These are phyloP conservation scores for Pseudoturritis turrita DNA, from an alignment of 345 rosid species.

Conservation along the genomic window DNA sequence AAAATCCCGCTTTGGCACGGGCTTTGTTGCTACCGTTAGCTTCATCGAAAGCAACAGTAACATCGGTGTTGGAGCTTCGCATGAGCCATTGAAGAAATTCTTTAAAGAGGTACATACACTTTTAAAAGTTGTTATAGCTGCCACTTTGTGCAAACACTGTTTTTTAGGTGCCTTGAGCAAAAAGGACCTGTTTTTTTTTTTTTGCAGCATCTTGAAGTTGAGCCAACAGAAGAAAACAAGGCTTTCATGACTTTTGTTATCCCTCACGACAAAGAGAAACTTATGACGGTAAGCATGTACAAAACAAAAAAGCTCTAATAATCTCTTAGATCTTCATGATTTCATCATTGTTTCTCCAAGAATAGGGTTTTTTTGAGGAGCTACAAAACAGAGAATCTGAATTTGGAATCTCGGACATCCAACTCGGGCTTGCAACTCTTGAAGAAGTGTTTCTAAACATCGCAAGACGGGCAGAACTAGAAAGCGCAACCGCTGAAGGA, in stretches of 20 bases:
- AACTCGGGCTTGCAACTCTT: slow-evolving; percentile 81
- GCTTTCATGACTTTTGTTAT: slow-evolving; percentile 79
- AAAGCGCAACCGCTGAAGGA: slow-evolving; percentile 75
- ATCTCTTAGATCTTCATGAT: not conserved
- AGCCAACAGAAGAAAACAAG: slow-evolving; percentile 65
- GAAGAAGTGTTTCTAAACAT: slow-evolving; percentile 94
- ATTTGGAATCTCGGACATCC: slow-evolving; percentile 72
- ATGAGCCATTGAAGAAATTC: slow-evolving; percentile 54
- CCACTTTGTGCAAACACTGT: not conserved
- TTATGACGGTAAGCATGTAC: slow-evolving; percentile 45
- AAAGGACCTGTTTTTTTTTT: too few species aligned
- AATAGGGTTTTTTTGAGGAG: slow-evolving; percentile 58
- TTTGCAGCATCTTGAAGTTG: slow-evolving; percentile 58
- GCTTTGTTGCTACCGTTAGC: slow-evolving; percentile 72
- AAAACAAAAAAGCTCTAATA: not conserved
- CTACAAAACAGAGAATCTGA: slow-evolving; percentile 59
- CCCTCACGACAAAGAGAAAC: slow-evolving; percentile 70
- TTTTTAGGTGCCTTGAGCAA: too few species aligned
- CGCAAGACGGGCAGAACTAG: slow-evolving; percentile 83
- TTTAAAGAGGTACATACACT: slow-evolving; percentile 52
- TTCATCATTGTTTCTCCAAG: not conserved
- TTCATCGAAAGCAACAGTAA: slow-evolving; percentile 47
- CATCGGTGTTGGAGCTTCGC: slow-evolving; percentile 18
- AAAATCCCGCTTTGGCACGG: slow-evolving; percentile 85
- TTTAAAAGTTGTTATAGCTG: not conserved